Conservation (phyloP, 2,329 filamentous ascomycete genomes). For the Sporothrix globosa region DNA sequence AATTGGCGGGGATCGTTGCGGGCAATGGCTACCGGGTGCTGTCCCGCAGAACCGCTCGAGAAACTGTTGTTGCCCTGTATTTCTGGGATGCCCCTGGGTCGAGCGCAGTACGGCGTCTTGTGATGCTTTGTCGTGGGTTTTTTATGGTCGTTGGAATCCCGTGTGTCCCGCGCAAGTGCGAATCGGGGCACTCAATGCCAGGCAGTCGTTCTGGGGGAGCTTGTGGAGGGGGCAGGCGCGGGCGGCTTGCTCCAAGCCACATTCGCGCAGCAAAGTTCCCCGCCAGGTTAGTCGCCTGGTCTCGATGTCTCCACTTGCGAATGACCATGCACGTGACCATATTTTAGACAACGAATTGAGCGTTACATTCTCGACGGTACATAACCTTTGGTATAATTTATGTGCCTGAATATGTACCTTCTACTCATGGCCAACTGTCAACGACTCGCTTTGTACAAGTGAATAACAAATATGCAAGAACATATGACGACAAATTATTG, state of each 20-base stretch:
- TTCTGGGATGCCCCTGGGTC: background rate
- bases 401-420: background rate
- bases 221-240: slow-evolving; percentile 2
- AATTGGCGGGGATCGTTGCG: background rate
- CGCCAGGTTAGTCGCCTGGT: background rate
- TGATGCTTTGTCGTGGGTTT: background rate
- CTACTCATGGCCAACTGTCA: background rate
- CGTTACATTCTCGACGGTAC: background rate
- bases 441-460: background rate
- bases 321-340: background rate
- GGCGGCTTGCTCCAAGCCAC: slow-evolving; percentile 11
- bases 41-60: slow-evolving; percentile 24
- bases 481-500: too few species aligned
- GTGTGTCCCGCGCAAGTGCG: slow-evolving; percentile 6
- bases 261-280: background rate
- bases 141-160: slow-evolving; percentile 11
- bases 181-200: slow-evolving; percentile 16
- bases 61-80: background rate
- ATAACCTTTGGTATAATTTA: background rate
- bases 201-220: slow-evolving; percentile 13
- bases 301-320: background rate
- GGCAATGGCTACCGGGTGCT: slow-evolving; percentile 20
- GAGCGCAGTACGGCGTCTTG: background rate
- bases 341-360: too few species aligned
- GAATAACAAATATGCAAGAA: too few species aligned